Base-by-base conservation (phyloP, 2,329 filamentous ascomycete genomes). In the Pseudogymnoascus sp. region DNA sequence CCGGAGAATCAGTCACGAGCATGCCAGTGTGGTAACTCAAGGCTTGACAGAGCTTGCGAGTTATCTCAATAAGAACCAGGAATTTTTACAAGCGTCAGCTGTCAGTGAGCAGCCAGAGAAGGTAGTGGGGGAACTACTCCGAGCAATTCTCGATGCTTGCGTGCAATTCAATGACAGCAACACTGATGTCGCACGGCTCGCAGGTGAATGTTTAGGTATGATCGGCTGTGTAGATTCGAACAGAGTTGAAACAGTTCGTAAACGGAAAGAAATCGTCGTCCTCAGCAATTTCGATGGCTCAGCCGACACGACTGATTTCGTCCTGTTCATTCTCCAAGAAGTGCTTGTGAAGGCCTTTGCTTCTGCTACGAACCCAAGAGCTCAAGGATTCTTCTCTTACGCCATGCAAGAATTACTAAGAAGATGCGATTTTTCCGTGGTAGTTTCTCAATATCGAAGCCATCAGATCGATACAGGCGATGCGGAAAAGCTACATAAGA, bases 221-320 rank as follows among this genome's bases (percentile, higher is more conserved):
- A 86, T 99, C 62, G 95, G 96, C 5, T 96, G 93, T 67, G 78
- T 99, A 21, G 96, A 99, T 74, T 89, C 93, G 1, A 96, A 96
- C 70, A 86, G 90, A 64, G 85, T 97, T 1, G 95, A 99, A 70
- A 85, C 86, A 0, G 83, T 89, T 10, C 84, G 90, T 64, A 88
- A 90, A 69, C 89, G 91, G 69, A 87, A 84, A 67, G 89, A 91
- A n/a, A 89, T 97, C 62, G 84, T 97, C 23, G 86, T 97, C 60
- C 77, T 93, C 38, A 89, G 90, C 60, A 97, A 99, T 73, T 97
- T 99, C 70, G 84, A 89, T 50, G 83, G 84, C 53, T 81, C 84
- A 14, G 84, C 85, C 60, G 93, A 99, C 73, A 90, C 88, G 0
- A 88, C 91, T 14, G 87, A 95, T 66, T 99, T 97, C 74, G 85